Evolutionary conservation across 1,284 basidiomycete species (phyloP).

Genomic region (Ganoderma multipileum): DNA sequence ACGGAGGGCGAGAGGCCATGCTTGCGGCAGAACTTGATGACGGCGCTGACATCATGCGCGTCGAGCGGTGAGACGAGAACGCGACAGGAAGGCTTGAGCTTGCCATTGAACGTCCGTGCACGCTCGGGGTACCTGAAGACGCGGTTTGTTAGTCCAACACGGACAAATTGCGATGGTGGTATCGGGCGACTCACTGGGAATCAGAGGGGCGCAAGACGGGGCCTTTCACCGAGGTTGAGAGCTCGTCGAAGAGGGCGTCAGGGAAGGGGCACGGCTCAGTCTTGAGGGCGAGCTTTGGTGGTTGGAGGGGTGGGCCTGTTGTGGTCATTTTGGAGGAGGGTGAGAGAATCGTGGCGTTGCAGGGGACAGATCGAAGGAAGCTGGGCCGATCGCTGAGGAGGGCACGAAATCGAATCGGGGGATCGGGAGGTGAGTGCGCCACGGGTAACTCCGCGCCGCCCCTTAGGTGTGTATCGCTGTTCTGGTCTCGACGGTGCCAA

Average conservation of each 20-base stretch:
- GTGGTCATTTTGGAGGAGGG: slow-evolving; percentile 1
- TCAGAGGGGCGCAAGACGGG: slow-evolving; percentile 33
- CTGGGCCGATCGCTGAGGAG: background rate
- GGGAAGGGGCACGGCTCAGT: slow-evolving; percentile 12
- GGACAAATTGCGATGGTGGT: background rate
- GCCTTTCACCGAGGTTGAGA: slow-evolving; percentile 33
- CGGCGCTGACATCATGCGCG: slow-evolving; percentile 75
- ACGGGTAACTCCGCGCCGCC: background rate
- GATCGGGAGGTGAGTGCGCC: background rate
- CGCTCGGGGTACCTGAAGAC: slow-evolving; percentile 63
- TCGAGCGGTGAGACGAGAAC: slow-evolving; percentile 74
- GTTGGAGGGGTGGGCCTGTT: background rate
- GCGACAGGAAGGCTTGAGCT: slow-evolving; percentile 63
- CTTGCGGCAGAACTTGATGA: slow-evolving; percentile 72
- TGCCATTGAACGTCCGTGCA: slow-evolving; percentile 80
- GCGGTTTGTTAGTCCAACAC: background rate
- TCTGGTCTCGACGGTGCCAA: background rate
- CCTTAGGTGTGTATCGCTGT: background rate
- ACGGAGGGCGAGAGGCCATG: slow-evolving; percentile 80
- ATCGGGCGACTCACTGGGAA: slow-evolving; percentile 25
- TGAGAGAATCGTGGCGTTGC: slow-evolving; percentile 6
- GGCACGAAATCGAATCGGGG: background rate
- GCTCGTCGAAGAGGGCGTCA: slow-evolving; percentile 29
- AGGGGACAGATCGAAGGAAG: slow-evolving; percentile 5
- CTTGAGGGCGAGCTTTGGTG: slow-evolving; percentile 11